phyloP scores from a whole-genome alignment of 1,284 basidiomycete genomes.

The Cryptococcus deneoformans region DNA sequence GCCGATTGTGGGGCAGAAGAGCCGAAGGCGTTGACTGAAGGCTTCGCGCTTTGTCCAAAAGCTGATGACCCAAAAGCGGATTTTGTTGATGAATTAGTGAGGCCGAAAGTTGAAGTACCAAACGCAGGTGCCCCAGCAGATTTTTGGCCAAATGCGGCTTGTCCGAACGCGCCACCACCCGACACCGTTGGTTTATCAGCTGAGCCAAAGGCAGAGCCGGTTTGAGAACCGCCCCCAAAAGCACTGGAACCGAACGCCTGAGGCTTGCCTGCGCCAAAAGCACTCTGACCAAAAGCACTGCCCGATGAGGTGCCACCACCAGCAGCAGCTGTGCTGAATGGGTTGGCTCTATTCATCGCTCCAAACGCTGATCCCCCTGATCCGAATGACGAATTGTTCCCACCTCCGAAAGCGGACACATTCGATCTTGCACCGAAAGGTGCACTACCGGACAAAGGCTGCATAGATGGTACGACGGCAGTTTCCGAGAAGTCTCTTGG shows the following conservation, averaged over 20 bases:
- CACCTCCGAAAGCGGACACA: neutral
- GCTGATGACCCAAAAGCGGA: slow-evolving; percentile 42
- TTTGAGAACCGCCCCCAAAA: slow-evolving; percentile 2
- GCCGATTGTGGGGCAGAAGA: slow-evolving; percentile 24
- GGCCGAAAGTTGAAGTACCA: slow-evolving; percentile 22
- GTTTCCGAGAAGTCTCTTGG: slow-evolving; percentile 38
- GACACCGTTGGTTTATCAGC: slow-evolving; percentile 13
- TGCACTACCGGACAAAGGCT: neutral
- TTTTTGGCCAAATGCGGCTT: slow-evolving; percentile 24
- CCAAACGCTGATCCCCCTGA: slow-evolving; percentile 10
- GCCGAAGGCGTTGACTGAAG: slow-evolving; percentile 23
- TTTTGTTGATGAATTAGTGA: slow-evolving; percentile 4
- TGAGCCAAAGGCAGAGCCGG: slow-evolving; percentile 7
- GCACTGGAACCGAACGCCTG: slow-evolving; percentile 12
- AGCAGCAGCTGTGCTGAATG: no score
- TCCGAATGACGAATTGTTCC: neutral
- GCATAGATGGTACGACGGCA: slow-evolving; percentile 12
- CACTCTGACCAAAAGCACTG: slow-evolving; percentile 21
- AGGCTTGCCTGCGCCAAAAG: slow-evolving; percentile 16
- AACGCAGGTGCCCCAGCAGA: slow-evolving; percentile 20
- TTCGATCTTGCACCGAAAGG: neutral
- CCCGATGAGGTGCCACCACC: neutral
- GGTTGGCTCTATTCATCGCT: neutral
- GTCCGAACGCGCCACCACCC: slow-evolving; percentile 33
- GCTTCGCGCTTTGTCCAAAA: slow-evolving; percentile 24